Evolutionary conservation across 2,329 filamentous ascomycete genomes (phyloP).

Genomic region (Didymella segeticola): DNA sequence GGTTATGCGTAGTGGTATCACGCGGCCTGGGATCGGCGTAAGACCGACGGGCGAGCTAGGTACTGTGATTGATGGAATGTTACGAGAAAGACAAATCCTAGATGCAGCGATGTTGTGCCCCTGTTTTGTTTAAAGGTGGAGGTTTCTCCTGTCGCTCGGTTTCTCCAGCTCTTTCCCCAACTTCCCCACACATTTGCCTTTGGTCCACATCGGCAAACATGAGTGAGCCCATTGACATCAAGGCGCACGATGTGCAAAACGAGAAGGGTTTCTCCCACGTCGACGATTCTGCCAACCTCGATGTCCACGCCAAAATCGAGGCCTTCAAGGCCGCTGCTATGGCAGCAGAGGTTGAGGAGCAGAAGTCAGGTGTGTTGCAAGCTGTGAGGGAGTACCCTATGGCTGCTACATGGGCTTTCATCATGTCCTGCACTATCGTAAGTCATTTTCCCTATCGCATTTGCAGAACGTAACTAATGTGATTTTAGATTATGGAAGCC

Average conservation of each 20-base stretch:
- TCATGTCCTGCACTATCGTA: conserved; percentile 64
- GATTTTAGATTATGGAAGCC: conserved; percentile 66
- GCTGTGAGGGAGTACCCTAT: conserved; percentile 61
- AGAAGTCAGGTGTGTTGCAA: conserved; percentile 57
- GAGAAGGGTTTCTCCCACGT: conserved; percentile 34
- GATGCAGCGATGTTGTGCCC: conserved; percentile 16
- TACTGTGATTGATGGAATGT: conserved; percentile 36
- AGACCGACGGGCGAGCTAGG: conserved; percentile 19
- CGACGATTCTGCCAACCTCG: conserved; percentile 29
- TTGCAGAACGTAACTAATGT: conserved; percentile 21
- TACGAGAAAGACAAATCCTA: conserved; percentile 17
- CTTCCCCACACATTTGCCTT: conserved; percentile 23
- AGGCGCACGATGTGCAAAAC: conserved; percentile 20
- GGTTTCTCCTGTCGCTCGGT: conserved; percentile 14
- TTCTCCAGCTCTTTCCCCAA: conserved; percentile 28
- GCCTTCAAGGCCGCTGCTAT: conserved; percentile 62
- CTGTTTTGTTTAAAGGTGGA: conserved; percentile 29
- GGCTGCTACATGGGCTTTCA: conserved; percentile 62
- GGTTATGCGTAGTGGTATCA: conserved; percentile 23
- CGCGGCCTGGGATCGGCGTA: conserved; percentile 21
- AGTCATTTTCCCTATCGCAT: conserved; percentile 23
- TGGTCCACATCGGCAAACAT: conserved; percentile 31
- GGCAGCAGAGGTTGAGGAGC: conserved; percentile 63
- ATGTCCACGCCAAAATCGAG: conserved; percentile 50
- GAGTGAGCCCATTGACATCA: conserved; percentile 28